Evolutionary conservation across 202 grass and related monocot species (phyloP).

Genomic region (Alloteropsis angusta): DNA sequence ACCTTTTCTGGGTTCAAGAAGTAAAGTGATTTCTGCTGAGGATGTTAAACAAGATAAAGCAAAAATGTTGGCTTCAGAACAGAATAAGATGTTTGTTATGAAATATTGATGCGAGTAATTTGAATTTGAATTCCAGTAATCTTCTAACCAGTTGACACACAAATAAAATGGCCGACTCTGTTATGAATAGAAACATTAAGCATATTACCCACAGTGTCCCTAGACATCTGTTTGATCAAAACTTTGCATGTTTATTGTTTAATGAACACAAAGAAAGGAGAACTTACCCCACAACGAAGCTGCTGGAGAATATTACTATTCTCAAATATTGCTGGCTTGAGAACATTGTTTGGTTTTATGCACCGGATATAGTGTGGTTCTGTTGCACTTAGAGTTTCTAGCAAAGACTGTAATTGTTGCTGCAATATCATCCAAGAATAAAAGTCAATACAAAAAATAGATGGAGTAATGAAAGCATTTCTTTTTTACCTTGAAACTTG

Average conservation of each 20-base stretch:
- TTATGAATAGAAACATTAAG: not conserved
- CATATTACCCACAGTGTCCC: not conserved
- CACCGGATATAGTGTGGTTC: constrained; percentile 92
- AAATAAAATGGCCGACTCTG: not conserved
- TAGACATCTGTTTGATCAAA: not conserved
- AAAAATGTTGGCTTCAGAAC: not conserved
- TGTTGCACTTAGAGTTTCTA: constrained; percentile 83
- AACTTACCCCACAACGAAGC: constrained; percentile 80
- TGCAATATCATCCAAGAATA: constrained; percentile 43
- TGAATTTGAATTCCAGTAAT: not conserved
- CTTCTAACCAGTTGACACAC: not conserved
- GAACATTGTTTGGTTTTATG: constrained; percentile 92
- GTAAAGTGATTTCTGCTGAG: not conserved
- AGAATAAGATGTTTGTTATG: not conserved
- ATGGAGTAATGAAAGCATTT: constrained; percentile 7
- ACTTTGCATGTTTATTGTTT: constrained; percentile 12
- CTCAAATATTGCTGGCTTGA: constrained; percentile 93
- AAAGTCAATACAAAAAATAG: constrained; percentile 11
- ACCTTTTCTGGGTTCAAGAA: not conserved
- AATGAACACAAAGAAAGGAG: constrained; percentile 22
- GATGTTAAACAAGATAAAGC: not conserved
- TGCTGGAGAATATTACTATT: constrained; percentile 84
- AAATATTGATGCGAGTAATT: not conserved
- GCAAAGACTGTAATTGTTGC: constrained; percentile 90
- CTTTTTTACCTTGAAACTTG: constrained; percentile 77